phyloP scores from a whole-genome alignment of 768 basidiomycete species.

The Harrya chromipes region DNA sequence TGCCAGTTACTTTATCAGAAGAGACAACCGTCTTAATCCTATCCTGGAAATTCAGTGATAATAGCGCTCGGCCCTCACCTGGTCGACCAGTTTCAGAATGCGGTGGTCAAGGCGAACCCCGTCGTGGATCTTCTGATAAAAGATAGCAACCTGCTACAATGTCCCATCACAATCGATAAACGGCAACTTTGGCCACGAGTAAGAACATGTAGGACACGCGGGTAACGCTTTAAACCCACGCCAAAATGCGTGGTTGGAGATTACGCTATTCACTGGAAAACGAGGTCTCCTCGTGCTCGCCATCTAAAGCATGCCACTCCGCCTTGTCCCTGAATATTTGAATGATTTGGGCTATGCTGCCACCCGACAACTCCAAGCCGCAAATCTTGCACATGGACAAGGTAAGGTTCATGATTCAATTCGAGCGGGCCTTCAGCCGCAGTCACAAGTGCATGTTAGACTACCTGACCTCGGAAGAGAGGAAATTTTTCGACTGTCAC shows the following conservation, averaged over 20 bases:
- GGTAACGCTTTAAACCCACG: conserved; percentile 16
- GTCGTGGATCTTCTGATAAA: not conserved
- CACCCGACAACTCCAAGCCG: too few relatives aligned
- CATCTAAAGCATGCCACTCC: conserved; percentile 1
- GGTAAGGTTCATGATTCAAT: not conserved
- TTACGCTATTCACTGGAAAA: conserved; percentile 23
- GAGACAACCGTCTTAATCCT: conserved; percentile 4
- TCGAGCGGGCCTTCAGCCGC: conserved; percentile 10
- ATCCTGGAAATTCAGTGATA: conserved; percentile 10
- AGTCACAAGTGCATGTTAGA: conserved; percentile 32
- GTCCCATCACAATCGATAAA: not conserved
- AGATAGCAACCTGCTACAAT: not conserved
- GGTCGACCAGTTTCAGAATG: not conserved
- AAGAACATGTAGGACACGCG: conserved; percentile 9
- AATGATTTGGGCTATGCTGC: not conserved
- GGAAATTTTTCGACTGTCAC: conserved; percentile 15
- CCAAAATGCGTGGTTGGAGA: conserved; percentile 15
- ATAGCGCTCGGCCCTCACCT: conserved; percentile 1
- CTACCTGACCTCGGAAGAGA: conserved; percentile 29
- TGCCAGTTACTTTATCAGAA: conserved; percentile 27
- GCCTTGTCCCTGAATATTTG: too few relatives aligned
- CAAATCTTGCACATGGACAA: too few relatives aligned
- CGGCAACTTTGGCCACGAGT: conserved; percentile 2
- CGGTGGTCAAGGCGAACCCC: not conserved
- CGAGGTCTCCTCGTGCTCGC: conserved; percentile 30